Evolutionary conservation across 169 alveolate species (phyloP), one percentile per base, ranked within the genome.

Genomic region (Cryptosporidium xiaoi): DNA sequence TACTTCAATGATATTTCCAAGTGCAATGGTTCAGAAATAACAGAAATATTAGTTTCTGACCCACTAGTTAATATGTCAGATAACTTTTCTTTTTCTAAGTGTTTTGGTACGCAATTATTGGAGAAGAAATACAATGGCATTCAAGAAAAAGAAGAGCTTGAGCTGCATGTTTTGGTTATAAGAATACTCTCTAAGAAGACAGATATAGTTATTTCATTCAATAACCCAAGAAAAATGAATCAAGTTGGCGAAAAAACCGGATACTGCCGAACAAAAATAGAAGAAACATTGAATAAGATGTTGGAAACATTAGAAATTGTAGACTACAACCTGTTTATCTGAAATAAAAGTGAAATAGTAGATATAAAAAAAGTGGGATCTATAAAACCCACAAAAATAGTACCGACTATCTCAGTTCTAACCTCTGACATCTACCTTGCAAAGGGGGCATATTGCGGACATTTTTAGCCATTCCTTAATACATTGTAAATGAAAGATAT

Each of bases 401-500:
- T 40, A 6, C 48, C 3, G 3, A 48, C 51, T 50, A 16, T 46
- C n/a, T 33, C 18, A 20, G 6, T 15, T 62, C 46, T 62, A 62
- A 20, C 71, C 36, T 44, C 87, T 77, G 13, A 77, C 87, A 40
- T 77, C 87, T 13, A 77, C 71, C 55, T 77, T 77, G 10, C 87
- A 77, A 12, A 77, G 64, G n/a, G 93, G 93, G 50, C 93, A 90
- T 8, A 91, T 90, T 29, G 84, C 84, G 20, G 90, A 85, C 87
- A 90, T 85, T 64, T 56, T 77, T 50, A 90, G 77, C 93, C 93
- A 90, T 24, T 68, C 91, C 50, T 90, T 65, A 50, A 90, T 91
- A 51, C 93, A 90, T 34, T 90, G 90, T 69, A 84, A 71, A 50
- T 90, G 93, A 65, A 85, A 90, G 64, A 91, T 84, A 77, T 90